Percentiles rank a stretch among this genome's conserved stretches.
phyloP scores from a whole-genome alignment of 1,284 basidiomycete genomes.

The Ustilago crameri region DNA sequence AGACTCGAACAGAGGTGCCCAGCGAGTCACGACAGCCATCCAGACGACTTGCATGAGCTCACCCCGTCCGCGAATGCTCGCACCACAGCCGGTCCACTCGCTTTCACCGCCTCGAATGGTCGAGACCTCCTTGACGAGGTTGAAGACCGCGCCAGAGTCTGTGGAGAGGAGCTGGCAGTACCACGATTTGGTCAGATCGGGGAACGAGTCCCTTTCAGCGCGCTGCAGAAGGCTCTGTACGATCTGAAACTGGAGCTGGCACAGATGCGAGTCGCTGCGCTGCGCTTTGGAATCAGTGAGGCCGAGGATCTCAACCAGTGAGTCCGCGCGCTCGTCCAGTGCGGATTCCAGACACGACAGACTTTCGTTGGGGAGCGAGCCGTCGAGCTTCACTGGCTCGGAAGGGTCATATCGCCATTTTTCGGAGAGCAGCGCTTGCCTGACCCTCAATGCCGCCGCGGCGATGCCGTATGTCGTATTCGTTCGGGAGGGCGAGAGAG shows the following conservation, averaged over 20 bases:
- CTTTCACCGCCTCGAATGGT: neutral
- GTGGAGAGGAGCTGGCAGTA: conserved; percentile 26
- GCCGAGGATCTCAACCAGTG: conserved; percentile 21
- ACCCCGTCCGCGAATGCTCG: neutral
- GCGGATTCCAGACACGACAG: conserved; percentile 25
- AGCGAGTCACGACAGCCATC: conserved; percentile 47
- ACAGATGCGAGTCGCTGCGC: neutral
- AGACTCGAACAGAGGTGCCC: conserved; percentile 39
- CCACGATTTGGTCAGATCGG: conserved; percentile 8
- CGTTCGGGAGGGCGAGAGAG: conserved; percentile 2
- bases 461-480: conserved; percentile 15
- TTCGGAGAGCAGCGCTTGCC: conserved; percentile 31
- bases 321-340: conserved; percentile 35
- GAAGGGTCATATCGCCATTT: conserved; percentile 45
- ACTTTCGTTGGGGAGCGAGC: conserved; percentile 31
- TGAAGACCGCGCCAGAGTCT: conserved; percentile 2
- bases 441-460: conserved; percentile 33
- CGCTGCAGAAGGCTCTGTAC: conserved; percentile 37
- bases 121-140: conserved; percentile 11
- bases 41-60: conserved; percentile 43
- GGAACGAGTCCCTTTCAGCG: conserved; percentile 34
- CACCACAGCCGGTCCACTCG: conserved; percentile 24
- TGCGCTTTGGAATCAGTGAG: conserved; percentile 1
- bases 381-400: conserved; percentile 45
- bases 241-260: conserved; percentile 29